Evolutionary conservation across 78 protist species (phyloP).

Genomic region (Dictyostelium intermedium): DNA sequence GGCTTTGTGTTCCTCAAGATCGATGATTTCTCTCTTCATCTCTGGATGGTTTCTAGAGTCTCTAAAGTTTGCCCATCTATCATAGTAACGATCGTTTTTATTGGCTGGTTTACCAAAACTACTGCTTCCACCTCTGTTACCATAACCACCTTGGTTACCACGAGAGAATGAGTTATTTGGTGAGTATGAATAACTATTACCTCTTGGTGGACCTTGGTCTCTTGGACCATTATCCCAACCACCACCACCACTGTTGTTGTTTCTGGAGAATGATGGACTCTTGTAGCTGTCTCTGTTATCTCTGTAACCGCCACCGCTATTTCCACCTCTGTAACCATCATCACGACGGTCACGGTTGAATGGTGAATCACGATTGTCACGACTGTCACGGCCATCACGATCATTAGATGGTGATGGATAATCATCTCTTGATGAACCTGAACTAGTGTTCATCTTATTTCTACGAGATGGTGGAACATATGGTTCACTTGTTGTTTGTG

Average conservation of each 20-base stretch:
- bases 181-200: not conserved
- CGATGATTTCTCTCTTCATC: constrained; percentile 25
- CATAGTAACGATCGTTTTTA: constrained; percentile 51
- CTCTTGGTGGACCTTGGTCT: not conserved
- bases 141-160: not conserved
- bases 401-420: constrained; percentile 8
- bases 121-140: not conserved
- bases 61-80: constrained; percentile 21
- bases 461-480: constrained; percentile 72
- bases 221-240: not conserved
- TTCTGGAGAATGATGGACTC: not conserved
- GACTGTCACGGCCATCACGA: not conserved
- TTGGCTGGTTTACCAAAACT: not conserved
- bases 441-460: not conserved
- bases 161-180: constrained; percentile 9
- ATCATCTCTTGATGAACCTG: constrained; percentile 18
- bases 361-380: not conserved
- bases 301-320: not conserved
- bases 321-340: not conserved
- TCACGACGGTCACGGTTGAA: not conserved
- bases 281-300: not conserved
- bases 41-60: constrained; percentile 38
- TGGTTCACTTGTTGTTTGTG: not conserved
- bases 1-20: constrained; percentile 36
- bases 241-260: not conserved